These are phyloP conservation scores for Venturiaceae sp. DNA, from an alignment of 2,329 filamentous ascomycete genomes.

Conservation along the genomic window DNA sequence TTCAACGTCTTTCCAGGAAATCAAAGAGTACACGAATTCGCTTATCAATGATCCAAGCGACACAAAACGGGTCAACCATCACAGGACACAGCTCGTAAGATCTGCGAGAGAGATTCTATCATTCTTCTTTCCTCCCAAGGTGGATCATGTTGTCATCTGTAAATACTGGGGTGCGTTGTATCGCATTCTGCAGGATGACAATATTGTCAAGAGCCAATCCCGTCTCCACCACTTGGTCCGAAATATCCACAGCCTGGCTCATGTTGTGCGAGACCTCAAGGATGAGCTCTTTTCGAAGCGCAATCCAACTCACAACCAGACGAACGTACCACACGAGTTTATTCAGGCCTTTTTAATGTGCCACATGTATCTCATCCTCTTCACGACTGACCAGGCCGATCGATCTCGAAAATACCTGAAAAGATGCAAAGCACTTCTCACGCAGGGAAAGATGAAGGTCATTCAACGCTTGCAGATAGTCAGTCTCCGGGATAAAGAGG, in stretches of 20 bases:
- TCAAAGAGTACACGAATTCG: slow-evolving; percentile 2
- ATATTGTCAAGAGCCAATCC: slow-evolving; percentile 3
- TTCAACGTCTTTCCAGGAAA: slow-evolving; percentile 4
- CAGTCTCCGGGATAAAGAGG: neutral
- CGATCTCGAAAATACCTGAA: neutral
- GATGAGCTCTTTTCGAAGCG: slow-evolving; percentile 8
- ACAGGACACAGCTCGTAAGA: neutral
- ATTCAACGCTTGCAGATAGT: neutral
- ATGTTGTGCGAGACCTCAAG: slow-evolving; percentile 5
- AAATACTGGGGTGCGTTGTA: slow-evolving; percentile 10
- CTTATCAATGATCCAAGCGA: no score
- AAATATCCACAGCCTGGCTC: neutral
- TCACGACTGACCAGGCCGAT: neutral
- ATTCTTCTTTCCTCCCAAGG: slow-evolving; percentile 8
- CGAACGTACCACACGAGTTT: slow-evolving; percentile 10
- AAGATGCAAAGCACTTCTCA: neutral
- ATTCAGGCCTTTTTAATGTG: slow-evolving; percentile 10
- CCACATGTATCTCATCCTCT: slow-evolving; percentile 3
- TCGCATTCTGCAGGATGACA: slow-evolving; percentile 4
- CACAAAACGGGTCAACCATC: no score
- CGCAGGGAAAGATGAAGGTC: neutral
- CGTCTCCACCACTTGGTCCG: neutral
- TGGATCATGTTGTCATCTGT: neutral
- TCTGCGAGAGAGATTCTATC: slow-evolving; percentile 6
- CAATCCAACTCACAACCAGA: neutral